Conservation (phyloP, 192 early-diverging fungal genomes). For the Coemansia sp. region DNA sequence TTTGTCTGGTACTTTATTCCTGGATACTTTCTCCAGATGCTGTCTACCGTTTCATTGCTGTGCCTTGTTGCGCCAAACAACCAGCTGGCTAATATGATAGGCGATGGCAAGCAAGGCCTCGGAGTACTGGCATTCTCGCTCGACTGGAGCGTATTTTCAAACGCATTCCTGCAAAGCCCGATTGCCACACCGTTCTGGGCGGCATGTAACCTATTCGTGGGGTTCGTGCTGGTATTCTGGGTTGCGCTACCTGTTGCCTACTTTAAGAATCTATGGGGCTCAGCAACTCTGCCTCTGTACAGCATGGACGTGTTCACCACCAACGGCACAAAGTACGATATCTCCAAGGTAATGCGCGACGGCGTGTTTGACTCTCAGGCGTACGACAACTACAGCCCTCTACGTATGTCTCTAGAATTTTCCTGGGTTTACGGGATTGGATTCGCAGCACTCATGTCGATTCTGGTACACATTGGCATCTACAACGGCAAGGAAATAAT, state of each 20-base stretch:
- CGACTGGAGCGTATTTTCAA: conserved; percentile 72
- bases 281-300: conserved; percentile 63
- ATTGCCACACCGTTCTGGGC: conserved; percentile 78
- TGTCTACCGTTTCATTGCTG: conserved; percentile 65
- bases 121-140: conserved; percentile 70
- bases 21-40: conserved; percentile 63
- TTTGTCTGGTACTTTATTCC: conserved; percentile 66
- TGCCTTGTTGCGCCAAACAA: conserved; percentile 58
- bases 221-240: conserved; percentile 74
- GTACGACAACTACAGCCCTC: conserved; percentile 64
- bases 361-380: conserved; percentile 58
- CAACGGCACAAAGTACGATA: conserved; percentile 61
- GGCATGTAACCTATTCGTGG: conserved; percentile 68
- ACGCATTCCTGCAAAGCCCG: conserved; percentile 61
- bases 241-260: conserved; percentile 72
- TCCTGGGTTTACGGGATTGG: conserved; percentile 69
- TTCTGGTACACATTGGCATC: conserved; percentile 65
- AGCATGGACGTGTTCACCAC: conserved; percentile 61
- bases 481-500: conserved; percentile 73
- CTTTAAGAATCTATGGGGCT: conserved; percentile 66
- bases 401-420: conserved; percentile 70
- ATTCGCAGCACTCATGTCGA: conserved; percentile 69
- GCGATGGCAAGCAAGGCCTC: conserved; percentile 62
- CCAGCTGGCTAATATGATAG: conserved; percentile 47
- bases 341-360: conserved; percentile 57